These are phyloP conservation scores for Ashbya aceris DNA, from an alignment of 1,139 yeast genomes.

Conservation along the genomic window DNA sequence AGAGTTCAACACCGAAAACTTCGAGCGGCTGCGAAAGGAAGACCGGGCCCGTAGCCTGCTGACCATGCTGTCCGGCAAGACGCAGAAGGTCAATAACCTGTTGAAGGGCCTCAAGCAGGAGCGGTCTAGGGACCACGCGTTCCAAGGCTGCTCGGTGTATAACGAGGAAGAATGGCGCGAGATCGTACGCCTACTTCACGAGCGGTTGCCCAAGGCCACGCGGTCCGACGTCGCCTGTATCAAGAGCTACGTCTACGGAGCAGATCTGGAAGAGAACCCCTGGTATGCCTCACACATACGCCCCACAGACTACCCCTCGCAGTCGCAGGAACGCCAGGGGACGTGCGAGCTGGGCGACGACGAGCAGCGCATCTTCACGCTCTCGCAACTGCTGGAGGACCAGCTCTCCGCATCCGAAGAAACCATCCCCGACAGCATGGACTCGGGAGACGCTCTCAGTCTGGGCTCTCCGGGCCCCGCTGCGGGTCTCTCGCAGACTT, in stretches of 20 bases:
- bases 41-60: slow-evolving; percentile 18
- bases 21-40: slow-evolving; percentile 9
- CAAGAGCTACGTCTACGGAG: slow-evolving; percentile 21
- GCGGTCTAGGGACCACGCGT: neutral
- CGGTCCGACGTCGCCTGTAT: slow-evolving; percentile 17
- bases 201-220: slow-evolving; percentile 18
- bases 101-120: slow-evolving; percentile 9
- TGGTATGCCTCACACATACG: slow-evolving; percentile 26
- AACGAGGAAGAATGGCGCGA: slow-evolving; percentile 24
- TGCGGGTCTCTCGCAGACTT: slow-evolving; percentile 24
- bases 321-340: slow-evolving; percentile 1
- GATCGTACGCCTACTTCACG: slow-evolving; percentile 13
- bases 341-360: neutral
- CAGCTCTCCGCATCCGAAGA: neutral
- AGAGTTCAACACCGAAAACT: slow-evolving; percentile 9
- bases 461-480: slow-evolving; percentile 7
- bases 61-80: slow-evolving; percentile 24
- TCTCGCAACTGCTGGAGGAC: slow-evolving; percentile 5
- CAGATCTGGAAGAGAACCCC: slow-evolving; percentile 10
- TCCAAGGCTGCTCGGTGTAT: slow-evolving; percentile 17
- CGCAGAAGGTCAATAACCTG: slow-evolving; percentile 21
- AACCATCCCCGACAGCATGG: slow-evolving; percentile 1
- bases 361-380: neutral
- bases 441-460: neutral
- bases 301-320: slow-evolving; percentile 8